Percentiles rank a stretch among this genome's conserved stretches.
These are phyloP conservation scores for Arthrobotrys entomopaga DNA, from an alignment of 2,329 filamentous ascomycete species.

Conservation along the genomic window DNA sequence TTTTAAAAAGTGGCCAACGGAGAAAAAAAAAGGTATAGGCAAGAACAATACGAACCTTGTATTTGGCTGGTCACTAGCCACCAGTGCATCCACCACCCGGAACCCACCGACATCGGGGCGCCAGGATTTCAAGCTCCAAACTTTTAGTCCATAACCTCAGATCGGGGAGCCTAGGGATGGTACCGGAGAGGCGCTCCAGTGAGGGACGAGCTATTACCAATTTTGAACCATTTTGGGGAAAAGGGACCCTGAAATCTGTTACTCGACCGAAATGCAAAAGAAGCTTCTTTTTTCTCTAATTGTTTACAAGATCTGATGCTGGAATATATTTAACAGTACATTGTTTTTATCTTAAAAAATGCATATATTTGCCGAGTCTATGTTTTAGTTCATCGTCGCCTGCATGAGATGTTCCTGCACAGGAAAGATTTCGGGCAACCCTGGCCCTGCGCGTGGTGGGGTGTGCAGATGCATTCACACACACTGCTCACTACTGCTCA, in stretches of 20 bases:
- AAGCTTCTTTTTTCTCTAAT: conserved; percentile 34
- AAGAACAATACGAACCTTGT: conserved; percentile 43
- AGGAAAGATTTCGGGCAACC: conserved; percentile 41
- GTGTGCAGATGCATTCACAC: not conserved
- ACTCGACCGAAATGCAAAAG: conserved; percentile 47
- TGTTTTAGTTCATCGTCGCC: conserved; percentile 12
- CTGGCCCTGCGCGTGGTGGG: too few relatives aligned
- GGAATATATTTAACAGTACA: not conserved
- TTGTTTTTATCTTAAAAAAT: conserved; percentile 18
- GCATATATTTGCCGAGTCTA: not conserved
- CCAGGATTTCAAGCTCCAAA: not conserved
- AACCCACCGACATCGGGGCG: conserved; percentile 53
- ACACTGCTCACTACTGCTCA: too few relatives aligned
- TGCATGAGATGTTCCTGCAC: conserved; percentile 35
- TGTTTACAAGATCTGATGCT: conserved; percentile 1
- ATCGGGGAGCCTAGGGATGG: conserved; percentile 3
- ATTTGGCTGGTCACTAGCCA: conserved; percentile 8
- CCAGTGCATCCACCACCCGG: conserved; percentile 23
- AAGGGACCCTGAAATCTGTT: conserved; percentile 41
- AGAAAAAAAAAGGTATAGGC: conserved; percentile 15
- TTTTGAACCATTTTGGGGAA: conserved; percentile 40
- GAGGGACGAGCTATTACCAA: conserved; percentile 49
- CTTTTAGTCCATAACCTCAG: not conserved
- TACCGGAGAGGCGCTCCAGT: conserved; percentile 24
- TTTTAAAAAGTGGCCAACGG: not conserved